Conservation (phyloP, 148 eudicot genomes). For the Euryodendron excelsum region DNA sequence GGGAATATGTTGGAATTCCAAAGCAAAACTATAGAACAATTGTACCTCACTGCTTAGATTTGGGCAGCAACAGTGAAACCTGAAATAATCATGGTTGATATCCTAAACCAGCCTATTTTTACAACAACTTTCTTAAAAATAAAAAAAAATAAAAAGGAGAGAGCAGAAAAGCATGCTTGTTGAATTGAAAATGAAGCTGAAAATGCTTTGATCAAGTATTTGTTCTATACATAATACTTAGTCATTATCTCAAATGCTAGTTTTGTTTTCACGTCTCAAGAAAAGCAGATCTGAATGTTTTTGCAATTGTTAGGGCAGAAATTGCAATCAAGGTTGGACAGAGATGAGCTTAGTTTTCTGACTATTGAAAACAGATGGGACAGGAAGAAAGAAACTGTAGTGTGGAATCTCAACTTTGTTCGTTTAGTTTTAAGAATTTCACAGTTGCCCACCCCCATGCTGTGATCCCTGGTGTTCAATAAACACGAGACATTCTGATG, state of each 20-base stretch:
- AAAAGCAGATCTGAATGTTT: background rate
- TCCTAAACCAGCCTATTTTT: background rate
- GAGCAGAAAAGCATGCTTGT: background rate
- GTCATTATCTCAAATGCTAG: background rate
- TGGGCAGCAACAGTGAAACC: background rate
- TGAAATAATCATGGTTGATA: background rate
- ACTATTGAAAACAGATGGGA: background rate
- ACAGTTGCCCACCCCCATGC: background rate
- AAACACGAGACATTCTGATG: background rate
- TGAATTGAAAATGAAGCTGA: background rate
- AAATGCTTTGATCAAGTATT: background rate
- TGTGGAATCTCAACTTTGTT: background rate
- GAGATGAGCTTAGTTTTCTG: background rate
- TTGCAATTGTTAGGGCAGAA: background rate
- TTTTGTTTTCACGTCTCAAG: background rate
- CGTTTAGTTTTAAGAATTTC: background rate
- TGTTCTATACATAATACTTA: background rate
- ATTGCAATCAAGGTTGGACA: background rate
- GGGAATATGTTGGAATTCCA: background rate
- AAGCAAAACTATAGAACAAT: background rate
- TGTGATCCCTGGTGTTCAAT: background rate
- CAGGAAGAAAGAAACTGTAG: background rate
- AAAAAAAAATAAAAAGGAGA: too few relatives aligned
- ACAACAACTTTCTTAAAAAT: background rate
- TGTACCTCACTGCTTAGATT: background rate